Percentiles rank a stretch among this genome's conserved stretches.
Evolutionary conservation across 257 asterid genomes (phyloP).

Genomic region (Rauvolfia tetraphylla): DNA sequence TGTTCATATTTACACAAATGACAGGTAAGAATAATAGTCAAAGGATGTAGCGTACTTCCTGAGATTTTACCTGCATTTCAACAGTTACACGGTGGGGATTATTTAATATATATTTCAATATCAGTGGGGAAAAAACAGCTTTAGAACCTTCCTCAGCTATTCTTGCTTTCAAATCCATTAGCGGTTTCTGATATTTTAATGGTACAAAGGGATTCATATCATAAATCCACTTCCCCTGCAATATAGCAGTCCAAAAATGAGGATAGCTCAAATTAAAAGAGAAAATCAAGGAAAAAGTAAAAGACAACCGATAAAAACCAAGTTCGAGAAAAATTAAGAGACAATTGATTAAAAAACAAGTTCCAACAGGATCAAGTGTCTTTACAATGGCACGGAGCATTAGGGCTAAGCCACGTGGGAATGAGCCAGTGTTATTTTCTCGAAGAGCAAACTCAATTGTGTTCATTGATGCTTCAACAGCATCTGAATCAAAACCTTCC

Average conservation of each 20-base stretch:
- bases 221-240: conserved; percentile 83
- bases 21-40: neutral
- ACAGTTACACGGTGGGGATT: conserved; percentile 82
- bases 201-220: conserved; percentile 97
- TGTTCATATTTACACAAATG: neutral
- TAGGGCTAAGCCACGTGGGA: conserved; percentile 96
- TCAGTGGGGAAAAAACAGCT: conserved; percentile 89
- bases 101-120: conserved; percentile 69
- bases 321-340: conserved; percentile 7
- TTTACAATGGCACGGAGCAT: conserved; percentile 94
- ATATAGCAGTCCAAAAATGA: conserved; percentile 12
- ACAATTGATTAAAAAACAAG: conserved; percentile 11
- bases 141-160: conserved; percentile 89
- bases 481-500: conserved; percentile 88
- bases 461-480: conserved; percentile 98
- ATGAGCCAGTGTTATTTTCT: conserved; percentile 98
- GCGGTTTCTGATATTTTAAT: conserved; percentile 79
- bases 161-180: conserved; percentile 81
- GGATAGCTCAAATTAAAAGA: conserved; percentile 19
- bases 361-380: conserved; percentile 15
- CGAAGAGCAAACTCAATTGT: conserved; percentile 96
- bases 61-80: conserved; percentile 79
- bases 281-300: conserved; percentile 11
- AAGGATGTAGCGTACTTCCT: neutral
- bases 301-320: conserved; percentile 8